Conservation (phyloP, 148 eudicot species). For the Amaranthus hypochondriacus region DNA sequence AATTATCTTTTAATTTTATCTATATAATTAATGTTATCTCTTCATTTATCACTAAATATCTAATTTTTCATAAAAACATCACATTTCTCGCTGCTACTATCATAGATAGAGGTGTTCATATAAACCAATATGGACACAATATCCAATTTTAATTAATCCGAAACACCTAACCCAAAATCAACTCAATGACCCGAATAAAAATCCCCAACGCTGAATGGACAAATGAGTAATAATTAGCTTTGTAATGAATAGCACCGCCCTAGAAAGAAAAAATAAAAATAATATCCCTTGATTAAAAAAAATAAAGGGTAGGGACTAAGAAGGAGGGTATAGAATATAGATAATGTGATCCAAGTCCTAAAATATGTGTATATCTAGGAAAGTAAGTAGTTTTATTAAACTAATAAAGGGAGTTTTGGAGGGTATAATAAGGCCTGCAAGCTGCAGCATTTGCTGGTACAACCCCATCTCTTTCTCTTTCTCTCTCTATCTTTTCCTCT, state of each 20-base stretch:
- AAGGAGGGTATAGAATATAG: too few species aligned
- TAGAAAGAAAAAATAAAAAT: conserved; percentile 18
- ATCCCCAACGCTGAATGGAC: too few species aligned
- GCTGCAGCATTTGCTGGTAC: conserved; percentile 33
- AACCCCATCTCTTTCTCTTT: conserved; percentile 19
- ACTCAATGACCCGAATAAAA: not conserved
- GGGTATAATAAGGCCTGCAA: conserved; percentile 19
- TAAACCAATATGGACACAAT: too few species aligned
- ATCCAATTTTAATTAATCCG: too few species aligned
- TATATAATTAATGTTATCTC: too few species aligned
- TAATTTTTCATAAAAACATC: too few species aligned
- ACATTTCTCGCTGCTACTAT: not conserved
- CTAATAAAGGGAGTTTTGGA: not conserved
- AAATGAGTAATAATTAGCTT: not conserved
- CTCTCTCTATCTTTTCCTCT: conserved; percentile 20
- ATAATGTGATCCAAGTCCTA: conserved; percentile 25
- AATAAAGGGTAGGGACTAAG: not conserved
- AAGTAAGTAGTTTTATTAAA: conserved; percentile 9
- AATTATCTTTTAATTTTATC: too few species aligned
- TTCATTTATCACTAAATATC: too few species aligned
- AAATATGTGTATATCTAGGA: conserved; percentile 11
- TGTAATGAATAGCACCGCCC: conserved; percentile 2
- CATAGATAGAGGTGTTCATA: not conserved
- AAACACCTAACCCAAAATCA: too few species aligned
- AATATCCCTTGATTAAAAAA: not conserved